phyloP scores from a whole-genome alignment of 164 flowering plant genomes.

The Aristolochia californica region DNA sequence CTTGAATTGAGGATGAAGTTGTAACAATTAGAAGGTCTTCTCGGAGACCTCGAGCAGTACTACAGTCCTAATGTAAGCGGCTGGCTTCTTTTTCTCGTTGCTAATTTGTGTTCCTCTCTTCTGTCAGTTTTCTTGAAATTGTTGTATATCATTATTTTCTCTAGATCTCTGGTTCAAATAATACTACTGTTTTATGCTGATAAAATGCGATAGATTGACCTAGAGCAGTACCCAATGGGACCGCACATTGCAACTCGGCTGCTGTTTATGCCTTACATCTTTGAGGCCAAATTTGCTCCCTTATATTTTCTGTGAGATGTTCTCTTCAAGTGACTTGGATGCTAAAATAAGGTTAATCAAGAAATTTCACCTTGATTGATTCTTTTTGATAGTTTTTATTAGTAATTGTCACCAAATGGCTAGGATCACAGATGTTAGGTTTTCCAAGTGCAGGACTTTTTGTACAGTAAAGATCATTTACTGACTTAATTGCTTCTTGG shows the following conservation, averaged over 20 bases:
- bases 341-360: too few species aligned
- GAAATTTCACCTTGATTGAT: too few species aligned
- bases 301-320: too few species aligned
- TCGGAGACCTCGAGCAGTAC: conserved; percentile 80
- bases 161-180: not conserved
- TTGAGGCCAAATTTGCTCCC: too few species aligned
- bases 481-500: conserved; percentile 10
- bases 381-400: too few species aligned
- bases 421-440: too few species aligned
- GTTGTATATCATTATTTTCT: not conserved
- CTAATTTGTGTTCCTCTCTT: not conserved
- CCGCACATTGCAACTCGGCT: conserved; percentile 91
- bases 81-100: conserved; percentile 5
- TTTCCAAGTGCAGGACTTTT: too few species aligned
- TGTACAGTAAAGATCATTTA: not conserved
- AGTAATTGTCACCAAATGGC: too few species aligned
- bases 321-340: too few species aligned
- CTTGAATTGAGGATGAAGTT: conserved; percentile 53
- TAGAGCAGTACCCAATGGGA: conserved; percentile 95
- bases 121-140: not conserved
- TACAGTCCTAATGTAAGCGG: conserved; percentile 55
- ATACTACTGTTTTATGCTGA: too few species aligned
- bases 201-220: conserved; percentile 40
- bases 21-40: conserved; percentile 71
- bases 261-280: conserved; percentile 28